Conservation (phyloP, 371 early-diverging fungal genomes). For the Chytridiales sp. region DNA sequence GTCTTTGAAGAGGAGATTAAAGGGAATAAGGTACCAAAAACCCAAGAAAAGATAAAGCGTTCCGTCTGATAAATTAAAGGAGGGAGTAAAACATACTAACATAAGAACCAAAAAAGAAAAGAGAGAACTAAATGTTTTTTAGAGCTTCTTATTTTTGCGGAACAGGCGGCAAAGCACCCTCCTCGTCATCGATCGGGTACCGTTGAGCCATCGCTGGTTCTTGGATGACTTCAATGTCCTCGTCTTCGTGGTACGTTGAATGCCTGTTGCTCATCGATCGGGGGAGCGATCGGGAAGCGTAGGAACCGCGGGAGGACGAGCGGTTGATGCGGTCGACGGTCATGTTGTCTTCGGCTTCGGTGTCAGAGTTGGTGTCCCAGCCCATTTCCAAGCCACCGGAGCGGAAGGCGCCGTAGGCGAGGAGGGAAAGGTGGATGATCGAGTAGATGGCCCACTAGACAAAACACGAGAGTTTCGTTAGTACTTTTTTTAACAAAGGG, state of each 20-base stretch:
- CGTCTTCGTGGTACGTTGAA: not conserved
- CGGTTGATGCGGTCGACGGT: constrained; percentile 28
- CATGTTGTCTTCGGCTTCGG: constrained; percentile 16
- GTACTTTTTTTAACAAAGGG: not conserved
- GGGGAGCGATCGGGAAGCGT: constrained; percentile 11
- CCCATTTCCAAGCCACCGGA: constrained; percentile 27
- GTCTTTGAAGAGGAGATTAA: too few relatives aligned
- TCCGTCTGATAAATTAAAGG: too few relatives aligned
- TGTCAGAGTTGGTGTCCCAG: constrained; percentile 18
- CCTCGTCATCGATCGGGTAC: too few relatives aligned
- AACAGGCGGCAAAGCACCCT: too few relatives aligned
- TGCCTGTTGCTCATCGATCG: constrained; percentile 3
- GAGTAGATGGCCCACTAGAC: constrained; percentile 6
- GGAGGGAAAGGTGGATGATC: constrained; percentile 5
- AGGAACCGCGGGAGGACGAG: constrained; percentile 15
- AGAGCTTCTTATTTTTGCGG: too few relatives aligned
- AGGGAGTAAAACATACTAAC: too few relatives aligned
- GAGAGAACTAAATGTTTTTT: too few relatives aligned
- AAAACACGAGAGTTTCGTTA: not conserved
- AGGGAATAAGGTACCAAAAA: too few relatives aligned
- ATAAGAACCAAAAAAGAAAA: too few relatives aligned
- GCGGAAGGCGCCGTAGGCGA: constrained; percentile 16
- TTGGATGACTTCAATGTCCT: too few relatives aligned
- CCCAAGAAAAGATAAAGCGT: too few relatives aligned
- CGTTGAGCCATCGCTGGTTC: too few relatives aligned